These are phyloP conservation scores for Simplicillium aogashimaense DNA, from an alignment of 2,329 filamentous ascomycete genomes.

Conservation along the genomic window DNA sequence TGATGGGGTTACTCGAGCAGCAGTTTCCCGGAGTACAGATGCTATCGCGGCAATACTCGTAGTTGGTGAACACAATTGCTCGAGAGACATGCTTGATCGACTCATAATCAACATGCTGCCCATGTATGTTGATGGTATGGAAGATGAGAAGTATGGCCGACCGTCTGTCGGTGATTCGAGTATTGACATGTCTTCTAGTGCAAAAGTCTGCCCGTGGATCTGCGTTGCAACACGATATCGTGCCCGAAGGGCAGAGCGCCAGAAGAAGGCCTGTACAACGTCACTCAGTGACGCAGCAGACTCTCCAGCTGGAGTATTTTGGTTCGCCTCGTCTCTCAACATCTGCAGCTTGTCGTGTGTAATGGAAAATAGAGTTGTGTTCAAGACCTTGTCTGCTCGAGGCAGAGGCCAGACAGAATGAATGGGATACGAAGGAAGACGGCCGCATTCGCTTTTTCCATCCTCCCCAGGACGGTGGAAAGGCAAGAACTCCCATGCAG, in stretches of 20 bases:
- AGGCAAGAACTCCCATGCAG: slow-evolving; percentile 15
- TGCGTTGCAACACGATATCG: slow-evolving; percentile 20
- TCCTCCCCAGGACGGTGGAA: slow-evolving; percentile 9
- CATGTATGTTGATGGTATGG: slow-evolving; percentile 18
- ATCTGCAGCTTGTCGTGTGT: slow-evolving; percentile 15
- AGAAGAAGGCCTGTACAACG: slow-evolving; percentile 28
- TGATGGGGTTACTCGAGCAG: slow-evolving; percentile 13
- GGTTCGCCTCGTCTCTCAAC: slow-evolving; percentile 18
- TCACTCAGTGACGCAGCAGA: slow-evolving; percentile 21
- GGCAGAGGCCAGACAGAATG: slow-evolving; percentile 18
- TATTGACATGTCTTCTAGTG: slow-evolving; percentile 16
- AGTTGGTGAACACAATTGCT: slow-evolving; percentile 14
- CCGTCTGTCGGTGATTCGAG: slow-evolving; percentile 23
- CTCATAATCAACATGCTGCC: slow-evolving; percentile 18
- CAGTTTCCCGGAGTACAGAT: slow-evolving; percentile 12
- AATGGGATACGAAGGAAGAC: slow-evolving; percentile 12
- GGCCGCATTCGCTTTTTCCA: neutral
- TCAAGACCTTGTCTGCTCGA: slow-evolving; percentile 14
- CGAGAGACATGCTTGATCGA: slow-evolving; percentile 13
- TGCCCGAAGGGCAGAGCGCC: slow-evolving; percentile 23
- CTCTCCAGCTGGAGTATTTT: slow-evolving; percentile 13
- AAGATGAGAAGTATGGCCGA: slow-evolving; percentile 17
- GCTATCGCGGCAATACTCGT: slow-evolving; percentile 16
- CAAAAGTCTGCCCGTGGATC: slow-evolving; percentile 8
- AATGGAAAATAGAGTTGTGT: slow-evolving; percentile 21